Evolutionary conservation across 2,329 filamentous ascomycete species (phyloP).

Genomic region (Paraconiothyrium sp.): DNA sequence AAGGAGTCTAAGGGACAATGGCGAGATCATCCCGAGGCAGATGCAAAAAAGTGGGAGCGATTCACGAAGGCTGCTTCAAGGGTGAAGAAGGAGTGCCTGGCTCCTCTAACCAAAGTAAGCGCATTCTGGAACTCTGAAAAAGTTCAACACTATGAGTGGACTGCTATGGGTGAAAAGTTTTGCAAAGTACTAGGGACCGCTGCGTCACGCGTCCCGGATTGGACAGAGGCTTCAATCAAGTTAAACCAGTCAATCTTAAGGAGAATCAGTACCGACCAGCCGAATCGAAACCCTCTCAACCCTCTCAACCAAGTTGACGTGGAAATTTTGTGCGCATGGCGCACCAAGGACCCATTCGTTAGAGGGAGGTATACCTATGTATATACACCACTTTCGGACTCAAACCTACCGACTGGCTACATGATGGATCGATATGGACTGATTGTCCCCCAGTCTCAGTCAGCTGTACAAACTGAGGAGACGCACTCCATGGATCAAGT

Average conservation of each 20-base stretch:
- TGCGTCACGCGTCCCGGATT: conserved; percentile 22
- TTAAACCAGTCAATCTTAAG: conserved; percentile 26
- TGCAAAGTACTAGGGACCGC: conserved; percentile 25
- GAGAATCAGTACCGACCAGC: conserved; percentile 20
- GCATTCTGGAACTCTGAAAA: conserved; percentile 22
- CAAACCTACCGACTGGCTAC: conserved; percentile 23
- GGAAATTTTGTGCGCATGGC: conserved; percentile 19
- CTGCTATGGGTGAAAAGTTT: conserved; percentile 23
- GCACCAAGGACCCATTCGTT: conserved; percentile 16
- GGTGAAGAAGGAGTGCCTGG: conserved; percentile 23
- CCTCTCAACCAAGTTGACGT: conserved; percentile 20
- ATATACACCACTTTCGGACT: conserved; percentile 16
- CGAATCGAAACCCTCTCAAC: conserved; percentile 17
- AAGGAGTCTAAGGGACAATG: conserved; percentile 11
- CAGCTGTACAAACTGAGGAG: conserved; percentile 6
- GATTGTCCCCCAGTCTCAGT: conserved; percentile 16
- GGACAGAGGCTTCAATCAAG: conserved; percentile 24
- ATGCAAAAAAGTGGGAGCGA: conserved; percentile 25
- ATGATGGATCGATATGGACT: conserved; percentile 24
- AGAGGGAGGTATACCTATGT: conserved; percentile 17
- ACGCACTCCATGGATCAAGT: conserved; percentile 3
- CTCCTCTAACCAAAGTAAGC: conserved; percentile 22
- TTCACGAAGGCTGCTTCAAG: conserved; percentile 18
- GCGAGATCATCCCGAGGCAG: conserved; percentile 7
- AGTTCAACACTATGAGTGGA: conserved; percentile 26